A percentile compares a stretch with the other conserved stretches of the same genome.
Evolutionary conservation across 1,284 basidiomycete species (phyloP).

Genomic region (Trametes versicolor): DNA sequence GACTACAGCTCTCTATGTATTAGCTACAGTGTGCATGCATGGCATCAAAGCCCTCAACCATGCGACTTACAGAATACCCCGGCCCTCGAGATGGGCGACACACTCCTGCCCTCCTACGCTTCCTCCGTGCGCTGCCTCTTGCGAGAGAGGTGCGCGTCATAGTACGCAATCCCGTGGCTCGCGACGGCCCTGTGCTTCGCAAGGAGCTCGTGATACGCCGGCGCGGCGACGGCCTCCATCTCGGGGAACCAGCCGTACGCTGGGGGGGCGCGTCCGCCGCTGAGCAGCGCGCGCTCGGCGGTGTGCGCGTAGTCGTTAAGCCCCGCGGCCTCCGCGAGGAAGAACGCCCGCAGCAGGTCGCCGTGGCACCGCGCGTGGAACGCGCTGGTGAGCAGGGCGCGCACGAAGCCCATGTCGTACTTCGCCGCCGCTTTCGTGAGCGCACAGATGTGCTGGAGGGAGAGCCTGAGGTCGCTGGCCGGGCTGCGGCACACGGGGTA

Average conservation of each 20-base stretch:
- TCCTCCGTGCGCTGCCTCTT: neutral
- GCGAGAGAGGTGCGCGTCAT: neutral
- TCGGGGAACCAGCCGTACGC: neutral
- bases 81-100: no score
- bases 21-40: no score
- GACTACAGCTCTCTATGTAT: no score
- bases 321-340: conserved; percentile 7
- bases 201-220: neutral
- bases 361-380: neutral
- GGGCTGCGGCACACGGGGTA: conserved; percentile 6
- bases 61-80: no score
- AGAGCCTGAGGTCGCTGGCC: neutral
- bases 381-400: neutral
- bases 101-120: no score
- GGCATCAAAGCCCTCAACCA: no score
- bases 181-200: neutral
- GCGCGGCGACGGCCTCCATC: neutral
- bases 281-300: neutral
- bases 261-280: neutral
- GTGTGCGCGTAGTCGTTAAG: neutral
- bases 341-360: neutral
- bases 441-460: neutral
- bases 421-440: neutral
- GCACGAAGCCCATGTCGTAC: conserved; percentile 6
- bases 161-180: neutral